Evolutionary conservation across 2,329 filamentous ascomycete species (phyloP), one percentile per base, ranked within the genome.

Genomic region (Aspergillus sp.): DNA sequence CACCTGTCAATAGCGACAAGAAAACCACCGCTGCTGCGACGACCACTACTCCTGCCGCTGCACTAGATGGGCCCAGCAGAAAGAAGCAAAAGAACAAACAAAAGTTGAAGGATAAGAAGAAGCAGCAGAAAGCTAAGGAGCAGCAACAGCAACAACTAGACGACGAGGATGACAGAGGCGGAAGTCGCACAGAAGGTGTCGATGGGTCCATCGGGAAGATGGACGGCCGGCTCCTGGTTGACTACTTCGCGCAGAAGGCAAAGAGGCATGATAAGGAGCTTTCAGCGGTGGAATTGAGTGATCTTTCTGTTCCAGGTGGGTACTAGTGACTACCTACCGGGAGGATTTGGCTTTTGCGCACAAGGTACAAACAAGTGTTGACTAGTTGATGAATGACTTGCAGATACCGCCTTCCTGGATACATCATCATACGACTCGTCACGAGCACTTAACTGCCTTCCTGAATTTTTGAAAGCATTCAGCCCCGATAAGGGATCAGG

Each of bases 201-300:
- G 94, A 96, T 69, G 81, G 80, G 53, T 80, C 86, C 3, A 86
- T 96, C 63, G 80, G 82, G 40, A 80, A 81, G 50, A 90, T 96
- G 83, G 88, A 95, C 65, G 83, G 81, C 50, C 80, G 83, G 54
- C 75, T 96, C 38, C 72, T 96, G 41, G 87, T 90, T 1, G 91
- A 96, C 64, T 83, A 95, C 64, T 75, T 96, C 51, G 86, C 86
- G 5, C 84, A 93, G 61, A 81, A 86, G 61, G 84, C 87, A 45
- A 81, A 78, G 53, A 78, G 85, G 27, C 94, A 91, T 60, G 86
- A 88, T 45, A 81, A 79, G 29, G 85, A 95, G 44, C 67, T 96
- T 59, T 95, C 86, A 57, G 73, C 82, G 0, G 79, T 97, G 36
- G 93, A 98, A 69, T 72, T 94, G 30, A 83, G 87, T 47, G 90